Conservation (phyloP, 306 rosid genomes). For the Pachyrhizus erosus region DNA sequence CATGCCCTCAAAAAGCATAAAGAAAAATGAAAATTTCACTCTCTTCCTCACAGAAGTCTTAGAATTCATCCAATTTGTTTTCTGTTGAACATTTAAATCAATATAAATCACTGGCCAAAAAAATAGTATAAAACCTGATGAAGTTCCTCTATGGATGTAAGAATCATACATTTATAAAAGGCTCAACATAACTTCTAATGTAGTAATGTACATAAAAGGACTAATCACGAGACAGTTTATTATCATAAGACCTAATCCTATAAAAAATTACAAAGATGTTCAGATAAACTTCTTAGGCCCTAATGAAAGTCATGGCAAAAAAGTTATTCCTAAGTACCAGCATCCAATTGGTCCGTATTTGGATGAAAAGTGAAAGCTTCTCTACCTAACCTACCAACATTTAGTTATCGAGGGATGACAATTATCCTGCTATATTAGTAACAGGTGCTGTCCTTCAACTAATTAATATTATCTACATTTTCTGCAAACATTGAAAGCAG, state of each 20-base stretch:
- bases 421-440: constrained; percentile 18
- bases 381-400: background rate
- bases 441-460: background rate
- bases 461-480: constrained; percentile 26
- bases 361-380: constrained; percentile 4
- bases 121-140: background rate
- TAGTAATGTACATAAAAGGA: background rate
- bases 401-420: background rate
- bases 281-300: constrained; percentile 8
- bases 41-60: background rate
- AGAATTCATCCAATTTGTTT: background rate
- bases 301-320: background rate
- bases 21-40: constrained; percentile 1
- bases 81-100: background rate
- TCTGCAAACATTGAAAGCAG: background rate
- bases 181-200: background rate
- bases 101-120: constrained; percentile 9
- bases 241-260: constrained; percentile 12
- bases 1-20: background rate
- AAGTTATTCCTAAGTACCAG: constrained; percentile 1
- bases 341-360: constrained; percentile 1
- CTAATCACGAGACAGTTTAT: background rate
- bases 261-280: constrained; percentile 1
- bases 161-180: background rate
- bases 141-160: constrained; percentile 1